Conservation (phyloP, 768 basidiomycete genomes). For the Naganishia vishniacii region DNA sequence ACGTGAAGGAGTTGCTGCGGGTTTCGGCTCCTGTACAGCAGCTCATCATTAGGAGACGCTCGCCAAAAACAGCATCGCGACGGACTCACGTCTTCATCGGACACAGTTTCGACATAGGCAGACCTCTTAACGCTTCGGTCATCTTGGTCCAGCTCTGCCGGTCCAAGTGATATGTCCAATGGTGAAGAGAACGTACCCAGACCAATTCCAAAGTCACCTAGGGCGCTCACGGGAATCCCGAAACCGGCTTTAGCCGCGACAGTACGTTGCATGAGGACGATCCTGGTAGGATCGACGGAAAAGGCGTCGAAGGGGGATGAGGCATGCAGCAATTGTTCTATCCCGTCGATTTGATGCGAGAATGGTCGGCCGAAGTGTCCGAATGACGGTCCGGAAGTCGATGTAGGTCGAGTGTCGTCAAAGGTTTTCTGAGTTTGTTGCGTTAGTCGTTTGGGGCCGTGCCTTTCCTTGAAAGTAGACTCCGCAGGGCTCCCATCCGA, state of each 20-base stretch:
- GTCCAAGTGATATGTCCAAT: constrained; percentile 2
- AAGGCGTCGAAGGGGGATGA: not conserved
- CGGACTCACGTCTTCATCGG: constrained; percentile 41
- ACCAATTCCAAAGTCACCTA: constrained; percentile 13
- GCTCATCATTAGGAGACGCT: too few species aligned
- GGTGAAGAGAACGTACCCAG: constrained; percentile 19
- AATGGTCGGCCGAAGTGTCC: constrained; percentile 46
- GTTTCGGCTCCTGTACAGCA: too few species aligned
- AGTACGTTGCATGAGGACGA: constrained; percentile 30
- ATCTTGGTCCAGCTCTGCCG: constrained; percentile 17
- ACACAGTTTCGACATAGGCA: constrained; percentile 46
- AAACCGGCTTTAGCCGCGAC: constrained; percentile 23
- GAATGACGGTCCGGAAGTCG: constrained; percentile 43
- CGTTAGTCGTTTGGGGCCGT: not conserved
- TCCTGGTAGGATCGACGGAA: constrained; percentile 11
- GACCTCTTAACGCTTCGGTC: constrained; percentile 26
- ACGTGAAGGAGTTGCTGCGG: too few species aligned
- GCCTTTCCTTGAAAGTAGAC: not conserved
- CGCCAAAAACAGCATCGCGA: too few species aligned
- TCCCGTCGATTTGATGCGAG: constrained; percentile 33
- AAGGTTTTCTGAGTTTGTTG: constrained; percentile 11
- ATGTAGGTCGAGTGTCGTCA: constrained; percentile 35
- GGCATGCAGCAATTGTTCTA: not conserved
- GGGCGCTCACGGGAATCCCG: constrained; percentile 18
- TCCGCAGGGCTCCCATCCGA: not conserved